These are phyloP conservation scores for Schwanniomyces pseudopolymorphus DNA, from an alignment of 805 yeast species.

Conservation along the genomic window DNA sequence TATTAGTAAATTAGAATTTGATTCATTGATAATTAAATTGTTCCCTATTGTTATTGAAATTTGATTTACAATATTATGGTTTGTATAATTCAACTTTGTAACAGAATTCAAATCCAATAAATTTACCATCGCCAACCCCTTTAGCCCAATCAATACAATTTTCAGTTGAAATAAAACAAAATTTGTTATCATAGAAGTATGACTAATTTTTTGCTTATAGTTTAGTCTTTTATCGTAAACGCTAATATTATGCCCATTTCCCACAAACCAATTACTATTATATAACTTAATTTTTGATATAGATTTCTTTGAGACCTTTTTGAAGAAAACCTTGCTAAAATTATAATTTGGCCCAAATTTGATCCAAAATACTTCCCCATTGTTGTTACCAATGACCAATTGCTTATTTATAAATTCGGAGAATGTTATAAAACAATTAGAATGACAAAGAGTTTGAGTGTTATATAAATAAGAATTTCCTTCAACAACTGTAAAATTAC, in stretches of 20 bases:
- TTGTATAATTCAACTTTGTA: conserved; percentile 2
- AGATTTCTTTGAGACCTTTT: not conserved
- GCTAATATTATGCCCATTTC: not conserved
- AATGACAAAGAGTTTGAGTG: not conserved
- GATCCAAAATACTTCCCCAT: conserved; percentile 4
- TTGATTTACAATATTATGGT: conserved; percentile 9
- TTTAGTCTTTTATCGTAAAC: not conserved
- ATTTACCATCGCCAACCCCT: not conserved
- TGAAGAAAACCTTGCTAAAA: not conserved
- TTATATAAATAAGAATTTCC: not conserved
- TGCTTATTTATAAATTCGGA: not conserved
- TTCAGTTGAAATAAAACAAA: not conserved
- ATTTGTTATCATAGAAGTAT: conserved; percentile 1
- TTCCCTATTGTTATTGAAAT: conserved; percentile 1
- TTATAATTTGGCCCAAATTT: not conserved
- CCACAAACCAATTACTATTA: not conserved
- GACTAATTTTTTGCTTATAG: not conserved
- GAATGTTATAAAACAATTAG: not conserved
- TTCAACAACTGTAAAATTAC: not conserved
- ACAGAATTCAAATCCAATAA: not conserved
- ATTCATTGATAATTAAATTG: conserved; percentile 8
- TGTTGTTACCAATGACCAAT: conserved; percentile 4
- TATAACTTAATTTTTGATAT: not conserved
- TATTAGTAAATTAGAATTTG: conserved; percentile 4
- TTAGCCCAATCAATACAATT: conserved; percentile 2